phyloP scores from a whole-genome alignment of 352 stramenopile species.

The Phytophthora brassicae region DNA sequence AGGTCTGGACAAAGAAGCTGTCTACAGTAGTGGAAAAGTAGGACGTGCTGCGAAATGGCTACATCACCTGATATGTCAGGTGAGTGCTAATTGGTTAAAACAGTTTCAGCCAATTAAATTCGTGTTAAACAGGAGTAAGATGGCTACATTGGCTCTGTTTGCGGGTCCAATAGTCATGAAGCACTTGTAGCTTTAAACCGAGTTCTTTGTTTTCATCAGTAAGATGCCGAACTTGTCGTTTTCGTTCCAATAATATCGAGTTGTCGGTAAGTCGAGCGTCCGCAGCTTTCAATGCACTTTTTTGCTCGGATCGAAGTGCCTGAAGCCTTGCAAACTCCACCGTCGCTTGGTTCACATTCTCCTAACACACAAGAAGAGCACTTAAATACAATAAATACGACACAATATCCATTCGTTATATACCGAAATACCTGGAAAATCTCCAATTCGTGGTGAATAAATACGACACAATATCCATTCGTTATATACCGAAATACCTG shows the following conservation, averaged over 20 bases:
- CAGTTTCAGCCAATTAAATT: slow-evolving; percentile 17
- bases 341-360: slow-evolving; percentile 27
- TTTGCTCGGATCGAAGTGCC: slow-evolving; percentile 5
- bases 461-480: no score
- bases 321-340: slow-evolving; percentile 30
- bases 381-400: no score
- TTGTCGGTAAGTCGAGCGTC: slow-evolving; percentile 41
- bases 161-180: slow-evolving; percentile 40
- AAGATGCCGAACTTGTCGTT: slow-evolving; percentile 44
- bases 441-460: no score
- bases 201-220: slow-evolving; percentile 47
- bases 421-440: no score
- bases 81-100: slow-evolving; percentile 22
- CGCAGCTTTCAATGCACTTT: slow-evolving; percentile 19
- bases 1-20: neutral
- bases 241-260: slow-evolving; percentile 39
- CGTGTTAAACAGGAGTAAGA: slow-evolving; percentile 22
- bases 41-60: neutral
- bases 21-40: neutral
- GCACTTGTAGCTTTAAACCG: slow-evolving; percentile 37
- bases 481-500: no score
- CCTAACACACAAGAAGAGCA: slow-evolving; percentile 1
- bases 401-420: no score
- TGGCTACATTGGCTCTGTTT: slow-evolving; percentile 33
- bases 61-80: slow-evolving; percentile 23